Percentiles rank a stretch among this genome's conserved stretches.
Conservation (phyloP, 306 rosid species). For the Quercus suber region DNA sequence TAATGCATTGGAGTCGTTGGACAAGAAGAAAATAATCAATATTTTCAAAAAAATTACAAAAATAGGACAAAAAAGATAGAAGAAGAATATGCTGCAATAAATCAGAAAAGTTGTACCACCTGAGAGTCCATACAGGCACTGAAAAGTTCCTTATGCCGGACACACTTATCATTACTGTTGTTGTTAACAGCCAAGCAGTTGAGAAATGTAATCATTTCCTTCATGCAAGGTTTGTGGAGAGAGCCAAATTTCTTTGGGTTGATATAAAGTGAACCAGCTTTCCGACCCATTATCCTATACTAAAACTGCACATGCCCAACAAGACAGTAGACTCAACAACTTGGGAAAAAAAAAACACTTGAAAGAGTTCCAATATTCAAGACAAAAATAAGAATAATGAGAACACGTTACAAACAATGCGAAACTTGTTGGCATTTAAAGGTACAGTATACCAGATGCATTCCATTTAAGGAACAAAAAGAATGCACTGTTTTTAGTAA, state of each 20-base stretch:
- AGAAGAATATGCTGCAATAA: constrained; percentile 12
- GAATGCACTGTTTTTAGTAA: not conserved
- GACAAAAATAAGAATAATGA: not conserved
- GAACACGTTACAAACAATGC: not conserved
- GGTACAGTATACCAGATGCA: not conserved
- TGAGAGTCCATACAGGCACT: no score
- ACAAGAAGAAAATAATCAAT: not conserved
- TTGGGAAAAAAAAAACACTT: not conserved
- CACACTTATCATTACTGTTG: not conserved
- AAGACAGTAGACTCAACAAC: not conserved
- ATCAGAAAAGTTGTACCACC: constrained; percentile 29
- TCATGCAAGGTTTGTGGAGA: no score
- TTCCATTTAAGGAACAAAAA: not conserved
- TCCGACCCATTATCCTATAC: constrained; percentile 67
- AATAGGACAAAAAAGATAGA: not conserved
- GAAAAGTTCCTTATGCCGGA: no score
- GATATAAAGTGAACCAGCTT: constrained; percentile 46
- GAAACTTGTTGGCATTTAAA: not conserved
- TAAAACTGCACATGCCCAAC: constrained; percentile 13
- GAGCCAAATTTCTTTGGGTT: no score
- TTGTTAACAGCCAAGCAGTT: no score
- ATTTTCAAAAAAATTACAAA: not conserved
- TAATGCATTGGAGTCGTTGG: not conserved
- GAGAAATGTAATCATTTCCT: no score
- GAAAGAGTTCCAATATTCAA: not conserved